Evolutionary conservation across 768 basidiomycete genomes (phyloP), one percentile per base, ranked within the genome.

Genomic region (Rhizopogon salebrosus): DNA sequence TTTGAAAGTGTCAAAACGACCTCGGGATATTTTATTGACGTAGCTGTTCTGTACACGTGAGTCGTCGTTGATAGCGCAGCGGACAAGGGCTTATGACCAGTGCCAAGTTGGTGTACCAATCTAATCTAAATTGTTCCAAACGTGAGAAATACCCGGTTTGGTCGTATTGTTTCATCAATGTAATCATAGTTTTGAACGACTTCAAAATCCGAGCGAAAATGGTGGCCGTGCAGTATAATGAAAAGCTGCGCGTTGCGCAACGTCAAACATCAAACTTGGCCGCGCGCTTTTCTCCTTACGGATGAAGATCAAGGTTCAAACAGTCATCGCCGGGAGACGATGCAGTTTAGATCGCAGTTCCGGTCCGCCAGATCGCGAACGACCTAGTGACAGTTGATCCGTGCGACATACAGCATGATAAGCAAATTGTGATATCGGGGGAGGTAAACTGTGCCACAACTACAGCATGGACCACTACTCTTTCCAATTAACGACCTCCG

Each of bases 191-290:
- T 54, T 56, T 59, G 57, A 54, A 39, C 57, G 48, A 40, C 23
- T 37, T 65, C 31, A 4, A 20, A 9, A 8, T 34, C 34, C 45
- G 20, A 34, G 27, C 56, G 57, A 49, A 54, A 34, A 46, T 11
- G 16, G 46, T 54, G 62, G 65, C 65, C 18, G 61, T 66, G 46
- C 53, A 7, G 7, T 14, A 41, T 38, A 60, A 54, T 16, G 38
- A 48, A 55, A 56, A 57, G 67, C 65, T 60, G 60, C 29, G 63
- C 57, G 43, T 36, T 8, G 42, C 38, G 51, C 54, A 49, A 54
- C 61, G 65, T 63, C 56, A 63, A 63, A 38, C 62, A 66, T 69
- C 65, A 68, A 57, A 57, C 23, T n/a, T 51, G 18, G 41, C 40
- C 26, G 16, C 43, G 34, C 29, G 22, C 45, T 46, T 46, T 46